Conservation (phyloP, 2,329 filamentous ascomycete species). For the Cladosporium sphaerospermum region DNA sequence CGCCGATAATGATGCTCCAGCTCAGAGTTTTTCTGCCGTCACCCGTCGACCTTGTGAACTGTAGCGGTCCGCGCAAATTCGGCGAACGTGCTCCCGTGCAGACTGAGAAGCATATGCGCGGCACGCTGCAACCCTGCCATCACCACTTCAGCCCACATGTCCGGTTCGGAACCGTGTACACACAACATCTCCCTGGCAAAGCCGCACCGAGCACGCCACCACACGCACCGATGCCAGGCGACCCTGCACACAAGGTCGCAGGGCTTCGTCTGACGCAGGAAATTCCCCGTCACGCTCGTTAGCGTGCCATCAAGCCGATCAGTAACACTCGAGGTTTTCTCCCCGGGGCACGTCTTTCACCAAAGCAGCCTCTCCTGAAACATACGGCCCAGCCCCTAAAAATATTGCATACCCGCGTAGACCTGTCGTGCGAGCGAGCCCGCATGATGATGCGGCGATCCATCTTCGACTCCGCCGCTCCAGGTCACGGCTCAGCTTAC, state of each 20-base stretch:
- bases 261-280: background rate
- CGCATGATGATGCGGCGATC: conserved; percentile 1
- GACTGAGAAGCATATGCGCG: conserved; percentile 6
- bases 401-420: background rate
- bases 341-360: background rate
- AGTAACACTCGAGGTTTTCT: too few relatives aligned
- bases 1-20: too few relatives aligned
- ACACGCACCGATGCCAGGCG: background rate
- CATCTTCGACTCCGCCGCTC: background rate
- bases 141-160: background rate
- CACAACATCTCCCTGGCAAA: conserved; percentile 6
- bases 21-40: background rate
- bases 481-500: conserved; percentile 5
- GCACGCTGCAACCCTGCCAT: conserved; percentile 7
- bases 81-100: conserved; percentile 2
- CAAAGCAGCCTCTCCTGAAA: background rate
- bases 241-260: too few relatives aligned
- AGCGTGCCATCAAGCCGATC: background rate
- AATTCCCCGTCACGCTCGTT: conserved; percentile 5
- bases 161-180: background rate
- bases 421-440: background rate
- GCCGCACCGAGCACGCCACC: conserved; percentile 9
- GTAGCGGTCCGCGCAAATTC: conserved; percentile 5
- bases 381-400: background rate
- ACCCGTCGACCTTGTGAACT: conserved; percentile 6